Base-by-base conservation (phyloP, 2,329 filamentous ascomycete genomes). In the Aspergillus sergii region DNA sequence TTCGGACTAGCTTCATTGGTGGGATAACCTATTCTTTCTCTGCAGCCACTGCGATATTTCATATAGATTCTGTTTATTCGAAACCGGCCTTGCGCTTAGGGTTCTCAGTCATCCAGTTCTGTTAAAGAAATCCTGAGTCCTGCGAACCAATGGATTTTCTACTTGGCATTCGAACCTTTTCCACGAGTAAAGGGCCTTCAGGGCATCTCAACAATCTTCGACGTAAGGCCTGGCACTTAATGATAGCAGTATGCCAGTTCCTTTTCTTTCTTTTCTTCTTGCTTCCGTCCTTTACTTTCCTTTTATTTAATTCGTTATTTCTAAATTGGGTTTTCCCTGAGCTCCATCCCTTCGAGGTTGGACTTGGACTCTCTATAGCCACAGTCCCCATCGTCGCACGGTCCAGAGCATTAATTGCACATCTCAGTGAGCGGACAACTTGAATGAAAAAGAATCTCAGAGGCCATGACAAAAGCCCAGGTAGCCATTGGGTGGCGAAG, bases 71-170 rank as follows among this genome's bases (percentile, higher is more conserved):
- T 2, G 21, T 46, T 21, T 23, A 46, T 23, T 23, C 12, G 43
- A 23, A 46, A 46, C 43, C 4, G 2, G n/a, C n/a, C n/a, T 7
- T 14, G 1, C 10, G 43, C 41, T 14, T 43, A 11, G 19, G 41
- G 0, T 21, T 43, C 8, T 11, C 8, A 23, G 8, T n/a, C 41
- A 1, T 19, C 2, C 3, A 11, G 8, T 2, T 1, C 19, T 4
- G 19, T 0, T 0, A 43, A 10, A n/a, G 2, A 7, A 43, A 7
- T 10, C 8, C 9, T 9, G 8, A 43, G 7, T 21, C 8, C 19
- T 10, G 8, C 1, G 41, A 21, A 11, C 11, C 8, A n/a, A 43
- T 43, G 19, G 19, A n/a, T 43, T 43, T 9, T 43, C 39, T 43
- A 43, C n/a, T 9, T 43, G 4, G 39, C 39, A 1, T 7, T 43